Conservation (phyloP, 768 basidiomycete species). For the Serendipita vermifera region DNA sequence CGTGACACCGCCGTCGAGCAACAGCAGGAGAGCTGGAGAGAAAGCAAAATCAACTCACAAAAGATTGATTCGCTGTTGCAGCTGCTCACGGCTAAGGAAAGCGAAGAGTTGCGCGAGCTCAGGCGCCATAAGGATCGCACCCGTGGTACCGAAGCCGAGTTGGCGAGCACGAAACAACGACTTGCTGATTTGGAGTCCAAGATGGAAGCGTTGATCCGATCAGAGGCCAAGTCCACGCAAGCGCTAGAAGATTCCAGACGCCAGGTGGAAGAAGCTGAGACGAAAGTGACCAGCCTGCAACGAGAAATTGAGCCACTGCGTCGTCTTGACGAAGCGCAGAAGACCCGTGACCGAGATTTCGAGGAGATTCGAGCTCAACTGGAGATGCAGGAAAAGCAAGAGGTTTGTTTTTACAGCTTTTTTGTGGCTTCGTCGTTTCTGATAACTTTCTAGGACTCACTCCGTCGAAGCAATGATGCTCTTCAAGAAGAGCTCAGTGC, state of each 20-base stretch:
- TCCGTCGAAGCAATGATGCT: neutral
- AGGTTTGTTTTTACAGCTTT: neutral
- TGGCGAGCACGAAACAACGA: conserved; percentile 53
- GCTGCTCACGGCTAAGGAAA: conserved; percentile 48
- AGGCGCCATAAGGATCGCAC: conserved; percentile 45
- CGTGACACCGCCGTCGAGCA: conserved; percentile 39
- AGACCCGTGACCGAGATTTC: conserved; percentile 89
- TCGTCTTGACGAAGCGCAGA: conserved; percentile 77
- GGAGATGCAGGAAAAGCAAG: neutral
- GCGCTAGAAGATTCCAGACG: conserved; percentile 61
- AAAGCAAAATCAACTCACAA: conserved; percentile 52
- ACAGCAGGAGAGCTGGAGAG: conserved; percentile 71
- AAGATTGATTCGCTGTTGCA: conserved; percentile 57
- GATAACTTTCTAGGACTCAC: neutral
- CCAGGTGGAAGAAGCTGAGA: conserved; percentile 71
- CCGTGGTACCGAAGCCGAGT: conserved; percentile 52
- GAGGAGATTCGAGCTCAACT: conserved; percentile 7
- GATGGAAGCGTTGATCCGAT: conserved; percentile 45
- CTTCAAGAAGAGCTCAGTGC: neutral
- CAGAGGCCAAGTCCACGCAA: conserved; percentile 44
- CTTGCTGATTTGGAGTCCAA: conserved; percentile 59
- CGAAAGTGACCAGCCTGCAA: conserved; percentile 58
- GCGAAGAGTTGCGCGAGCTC: conserved; percentile 61
- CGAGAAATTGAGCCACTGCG: conserved; percentile 36
- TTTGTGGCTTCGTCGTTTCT: neutral